Conservation (phyloP, 139 green algal genomes). For the Chlorella ohadii region DNA sequence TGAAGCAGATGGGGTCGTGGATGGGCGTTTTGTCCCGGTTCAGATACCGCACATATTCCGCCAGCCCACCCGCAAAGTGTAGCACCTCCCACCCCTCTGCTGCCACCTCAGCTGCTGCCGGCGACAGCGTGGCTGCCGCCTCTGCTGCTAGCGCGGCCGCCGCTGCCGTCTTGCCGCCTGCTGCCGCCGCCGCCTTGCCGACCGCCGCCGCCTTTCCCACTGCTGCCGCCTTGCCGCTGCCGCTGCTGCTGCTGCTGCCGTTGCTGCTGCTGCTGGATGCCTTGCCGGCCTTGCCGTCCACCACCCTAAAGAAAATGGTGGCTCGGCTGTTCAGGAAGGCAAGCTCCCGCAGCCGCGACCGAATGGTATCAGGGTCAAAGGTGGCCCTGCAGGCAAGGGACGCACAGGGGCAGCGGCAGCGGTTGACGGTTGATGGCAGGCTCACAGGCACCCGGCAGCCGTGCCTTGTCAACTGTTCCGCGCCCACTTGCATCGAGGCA, state of each 20-base stretch:
- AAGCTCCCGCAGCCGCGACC: constrained; percentile 88
- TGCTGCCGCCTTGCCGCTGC: neutral
- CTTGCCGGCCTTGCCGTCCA: neutral
- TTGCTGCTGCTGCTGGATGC: constrained; percentile 22
- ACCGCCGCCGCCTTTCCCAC: neutral
- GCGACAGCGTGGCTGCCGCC: constrained; percentile 19
- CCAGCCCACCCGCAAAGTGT: constrained; percentile 71
- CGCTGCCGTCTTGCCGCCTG: constrained; percentile 1
- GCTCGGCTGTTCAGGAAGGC: constrained; percentile 94
- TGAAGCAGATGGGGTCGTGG: constrained; percentile 81
- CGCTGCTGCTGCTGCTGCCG: neutral
- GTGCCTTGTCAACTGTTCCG: too few species aligned
- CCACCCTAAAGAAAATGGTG: constrained; percentile 62
- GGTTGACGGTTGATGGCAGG: too few species aligned
- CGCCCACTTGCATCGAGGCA: too few species aligned
- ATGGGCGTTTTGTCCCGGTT: constrained; percentile 70
- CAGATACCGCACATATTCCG: constrained; percentile 89
- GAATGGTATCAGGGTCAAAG: constrained; percentile 87
- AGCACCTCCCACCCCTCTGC: constrained; percentile 76
- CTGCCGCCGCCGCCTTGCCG: constrained; percentile 19
- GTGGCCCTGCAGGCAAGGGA: constrained; percentile 39
- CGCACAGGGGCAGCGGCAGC: neutral
- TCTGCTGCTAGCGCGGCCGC: constrained; percentile 4
- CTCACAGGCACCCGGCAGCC: neutral
- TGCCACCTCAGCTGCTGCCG: neutral